Evolutionary conservation across 768 basidiomycete species (phyloP).

Genomic region (Tremella fuciformis): DNA sequence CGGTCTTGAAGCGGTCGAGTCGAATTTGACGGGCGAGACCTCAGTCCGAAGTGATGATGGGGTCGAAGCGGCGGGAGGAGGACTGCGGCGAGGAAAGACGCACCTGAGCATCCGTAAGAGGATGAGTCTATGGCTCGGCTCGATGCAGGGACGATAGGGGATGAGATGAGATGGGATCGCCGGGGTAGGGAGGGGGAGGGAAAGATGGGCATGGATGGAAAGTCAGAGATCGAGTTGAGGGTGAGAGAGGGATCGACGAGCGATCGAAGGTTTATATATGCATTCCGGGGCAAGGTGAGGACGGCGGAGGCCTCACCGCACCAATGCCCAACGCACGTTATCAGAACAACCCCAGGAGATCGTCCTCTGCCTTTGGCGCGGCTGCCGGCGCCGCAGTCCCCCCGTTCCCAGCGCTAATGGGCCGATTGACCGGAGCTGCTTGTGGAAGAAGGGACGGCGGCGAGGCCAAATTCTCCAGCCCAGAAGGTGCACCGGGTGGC

Average conservation of each 20-base stretch:
- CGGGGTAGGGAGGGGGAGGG: constrained; percentile 1
- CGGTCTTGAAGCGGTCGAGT: no score
- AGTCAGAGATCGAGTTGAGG: no score
- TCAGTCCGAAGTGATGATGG: background rate
- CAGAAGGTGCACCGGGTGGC: constrained; percentile 8
- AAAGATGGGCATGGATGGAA: background rate
- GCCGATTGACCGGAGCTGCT: constrained; percentile 53
- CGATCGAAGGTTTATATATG: no score
- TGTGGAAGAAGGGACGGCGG: constrained; percentile 35
- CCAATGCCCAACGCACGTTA: background rate
- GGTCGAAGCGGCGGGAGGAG: background rate
- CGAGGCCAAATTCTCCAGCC: background rate
- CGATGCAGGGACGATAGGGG: background rate
- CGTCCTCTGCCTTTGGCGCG: constrained; percentile 53
- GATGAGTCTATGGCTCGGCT: no score
- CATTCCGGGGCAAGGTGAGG: constrained; percentile 1
- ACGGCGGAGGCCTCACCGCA: background rate
- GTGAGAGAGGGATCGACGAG: no score
- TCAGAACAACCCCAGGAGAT: constrained; percentile 61
- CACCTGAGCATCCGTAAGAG: no score
- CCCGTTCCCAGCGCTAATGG: constrained; percentile 35
- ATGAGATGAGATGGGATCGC: background rate
- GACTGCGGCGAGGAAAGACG: background rate
- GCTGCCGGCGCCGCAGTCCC: constrained; percentile 4
- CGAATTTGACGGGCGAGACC: background rate